Percentiles rank a stretch among this genome's conserved stretches.
These are phyloP conservation scores for Pythium chondricola DNA, from an alignment of 352 stramenopile species.

Conservation along the genomic window DNA sequence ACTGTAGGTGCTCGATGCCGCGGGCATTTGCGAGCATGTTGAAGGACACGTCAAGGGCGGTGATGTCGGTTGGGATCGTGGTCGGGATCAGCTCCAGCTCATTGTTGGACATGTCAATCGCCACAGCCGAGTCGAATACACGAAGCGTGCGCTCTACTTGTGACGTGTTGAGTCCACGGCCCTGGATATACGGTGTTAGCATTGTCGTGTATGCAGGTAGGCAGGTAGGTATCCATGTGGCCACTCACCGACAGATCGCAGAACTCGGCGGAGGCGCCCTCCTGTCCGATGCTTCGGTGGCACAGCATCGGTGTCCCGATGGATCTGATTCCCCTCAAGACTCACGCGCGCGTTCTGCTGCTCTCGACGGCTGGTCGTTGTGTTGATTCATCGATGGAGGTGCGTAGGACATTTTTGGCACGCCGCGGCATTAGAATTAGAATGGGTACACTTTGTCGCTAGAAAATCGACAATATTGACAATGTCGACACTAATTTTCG, in stretches of 20 bases:
- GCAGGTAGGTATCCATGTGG: not conserved
- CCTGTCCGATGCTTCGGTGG: constrained; percentile 37
- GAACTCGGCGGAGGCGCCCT: constrained; percentile 50
- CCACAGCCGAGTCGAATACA: constrained; percentile 55
- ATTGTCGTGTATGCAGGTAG: not conserved
- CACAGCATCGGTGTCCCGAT: constrained; percentile 13
- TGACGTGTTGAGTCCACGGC: constrained; percentile 37
- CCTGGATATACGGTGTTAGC: constrained; percentile 19
- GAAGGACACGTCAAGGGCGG: constrained; percentile 67
- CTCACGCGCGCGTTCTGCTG: not conserved
- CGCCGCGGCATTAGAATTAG: not conserved
- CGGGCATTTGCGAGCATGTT: constrained; percentile 40
- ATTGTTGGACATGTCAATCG: constrained; percentile 72
- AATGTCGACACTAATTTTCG: not conserved
- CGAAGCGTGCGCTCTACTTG: constrained; percentile 61
- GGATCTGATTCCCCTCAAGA: not conserved
- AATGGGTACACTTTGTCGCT: not conserved
- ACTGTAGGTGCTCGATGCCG: constrained; percentile 54
- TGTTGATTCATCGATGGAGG: not conserved
- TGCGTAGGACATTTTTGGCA: not conserved
- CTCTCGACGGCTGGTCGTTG: not conserved
- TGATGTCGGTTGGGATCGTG: constrained; percentile 34
- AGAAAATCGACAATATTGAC: not conserved
- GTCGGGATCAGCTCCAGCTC: constrained; percentile 55
- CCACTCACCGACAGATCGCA: constrained; percentile 56